phyloP scores from a whole-genome alignment of 2,329 filamentous ascomycete genomes.

The Botrytis fabae region DNA sequence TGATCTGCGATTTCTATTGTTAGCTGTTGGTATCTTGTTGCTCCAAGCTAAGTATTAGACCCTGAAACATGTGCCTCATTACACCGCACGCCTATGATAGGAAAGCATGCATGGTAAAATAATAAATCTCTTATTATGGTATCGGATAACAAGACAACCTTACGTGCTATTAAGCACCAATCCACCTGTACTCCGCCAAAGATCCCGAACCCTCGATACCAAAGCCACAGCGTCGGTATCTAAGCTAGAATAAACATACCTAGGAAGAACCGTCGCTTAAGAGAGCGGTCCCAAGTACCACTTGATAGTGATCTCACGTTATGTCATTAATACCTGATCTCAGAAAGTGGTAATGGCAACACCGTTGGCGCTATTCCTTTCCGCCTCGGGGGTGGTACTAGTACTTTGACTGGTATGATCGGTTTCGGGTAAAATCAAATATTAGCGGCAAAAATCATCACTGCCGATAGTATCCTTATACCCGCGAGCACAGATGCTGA shows the following conservation, averaged over 20 bases:
- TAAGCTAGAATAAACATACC: not conserved
- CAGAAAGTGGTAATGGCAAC: not conserved
- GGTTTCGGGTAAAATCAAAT: constrained; percentile 6
- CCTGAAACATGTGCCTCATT: not conserved
- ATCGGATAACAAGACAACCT: not conserved
- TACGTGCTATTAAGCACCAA: not conserved
- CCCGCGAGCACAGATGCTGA: not conserved
- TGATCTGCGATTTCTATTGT: not conserved
- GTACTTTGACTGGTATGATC: not conserved
- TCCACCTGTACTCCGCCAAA: not conserved
- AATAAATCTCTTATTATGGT: not conserved
- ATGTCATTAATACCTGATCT: not conserved
- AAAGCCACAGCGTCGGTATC: not conserved
- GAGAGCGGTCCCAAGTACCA: not conserved
- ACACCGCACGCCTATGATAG: too few relatives aligned
- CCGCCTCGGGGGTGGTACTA: not conserved
- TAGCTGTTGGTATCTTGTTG: not conserved
- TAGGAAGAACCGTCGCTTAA: not conserved
- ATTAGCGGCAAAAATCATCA: not conserved
- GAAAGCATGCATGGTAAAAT: not conserved
- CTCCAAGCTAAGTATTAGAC: not conserved
- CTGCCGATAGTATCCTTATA: not conserved
- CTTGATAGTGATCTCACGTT: not conserved
- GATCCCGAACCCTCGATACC: not conserved
- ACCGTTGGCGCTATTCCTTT: constrained; percentile 5